phyloP scores from a whole-genome alignment of 768 basidiomycete species.

The Pulveroboletus ravenelii region DNA sequence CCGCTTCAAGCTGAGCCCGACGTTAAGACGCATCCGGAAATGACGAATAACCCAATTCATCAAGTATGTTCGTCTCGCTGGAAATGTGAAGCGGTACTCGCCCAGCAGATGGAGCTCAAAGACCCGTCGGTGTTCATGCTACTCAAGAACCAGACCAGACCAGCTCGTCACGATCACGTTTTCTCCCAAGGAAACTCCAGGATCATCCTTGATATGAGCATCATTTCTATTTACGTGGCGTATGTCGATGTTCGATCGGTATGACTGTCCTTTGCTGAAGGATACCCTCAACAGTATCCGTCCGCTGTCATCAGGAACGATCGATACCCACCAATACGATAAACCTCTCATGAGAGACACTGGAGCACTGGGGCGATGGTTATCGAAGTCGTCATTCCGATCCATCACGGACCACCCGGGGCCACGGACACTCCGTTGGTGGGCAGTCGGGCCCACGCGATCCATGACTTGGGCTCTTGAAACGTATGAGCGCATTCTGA shows the following conservation, averaged over 20 bases:
- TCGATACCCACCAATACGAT: constrained; percentile 31
- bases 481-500: background rate
- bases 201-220: constrained; percentile 8
- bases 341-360: constrained; percentile 45
- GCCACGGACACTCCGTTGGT: constrained; percentile 48
- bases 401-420: constrained; percentile 68
- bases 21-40: constrained; percentile 12
- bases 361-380: constrained; percentile 20
- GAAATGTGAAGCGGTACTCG: constrained; percentile 13
- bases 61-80: constrained; percentile 12
- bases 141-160: background rate
- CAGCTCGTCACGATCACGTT: constrained; percentile 8
- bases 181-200: constrained; percentile 10
- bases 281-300: constrained; percentile 28
- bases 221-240: constrained; percentile 20
- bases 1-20: constrained; percentile 6
- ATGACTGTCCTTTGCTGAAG: background rate
- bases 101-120: background rate
- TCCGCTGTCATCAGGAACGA: constrained; percentile 39
- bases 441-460: background rate
- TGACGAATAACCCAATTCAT: constrained; percentile 14
- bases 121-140: constrained; percentile 10
- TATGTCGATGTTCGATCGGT: background rate
- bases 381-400: constrained; percentile 47
- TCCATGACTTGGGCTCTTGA: background rate